Percentiles rank a stretch among this genome's conserved stretches.
Conservation (phyloP, 768 basidiomycete species). For the Termitomyces sp. region DNA sequence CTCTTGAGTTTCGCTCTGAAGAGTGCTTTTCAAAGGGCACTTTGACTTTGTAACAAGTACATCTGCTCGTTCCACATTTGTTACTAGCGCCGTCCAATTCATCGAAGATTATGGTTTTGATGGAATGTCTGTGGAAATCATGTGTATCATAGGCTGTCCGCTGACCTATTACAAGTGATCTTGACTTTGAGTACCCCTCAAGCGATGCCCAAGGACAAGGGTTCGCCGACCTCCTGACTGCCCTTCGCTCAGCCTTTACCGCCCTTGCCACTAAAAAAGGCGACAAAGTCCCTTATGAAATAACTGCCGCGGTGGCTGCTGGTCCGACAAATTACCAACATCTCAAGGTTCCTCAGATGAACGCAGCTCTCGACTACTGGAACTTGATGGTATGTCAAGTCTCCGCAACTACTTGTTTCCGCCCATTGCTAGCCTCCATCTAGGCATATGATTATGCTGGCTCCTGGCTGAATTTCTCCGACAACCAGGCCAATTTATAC, state of each 20-base stretch:
- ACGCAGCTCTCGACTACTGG: constrained; percentile 66
- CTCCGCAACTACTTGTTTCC: neutral
- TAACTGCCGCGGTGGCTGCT: constrained; percentile 62
- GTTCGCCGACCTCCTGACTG: constrained; percentile 59
- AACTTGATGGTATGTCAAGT: constrained; percentile 62
- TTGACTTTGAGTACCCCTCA: constrained; percentile 78
- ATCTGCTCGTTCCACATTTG: constrained; percentile 49
- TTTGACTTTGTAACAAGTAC: constrained; percentile 59
- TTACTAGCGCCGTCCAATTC: constrained; percentile 53
- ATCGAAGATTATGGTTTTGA: constrained; percentile 78
- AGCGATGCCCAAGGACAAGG: constrained; percentile 55
- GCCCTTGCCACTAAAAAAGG: constrained; percentile 54
- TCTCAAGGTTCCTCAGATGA: constrained; percentile 59
- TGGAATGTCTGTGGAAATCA: constrained; percentile 50
- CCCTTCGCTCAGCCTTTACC: constrained; percentile 59
- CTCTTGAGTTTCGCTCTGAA: neutral
- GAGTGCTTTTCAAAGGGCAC: constrained; percentile 35
- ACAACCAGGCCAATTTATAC: constrained; percentile 62
- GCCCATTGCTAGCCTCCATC: neutral
- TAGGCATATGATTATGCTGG: constrained; percentile 77
- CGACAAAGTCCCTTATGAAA: constrained; percentile 51
- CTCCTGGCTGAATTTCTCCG: constrained; percentile 62
- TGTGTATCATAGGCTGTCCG: neutral
- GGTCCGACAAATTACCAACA: constrained; percentile 55
- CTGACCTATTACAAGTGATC: constrained; percentile 37